These are phyloP conservation scores for Suhomyces kilbournensis DNA, from an alignment of 805 yeast genomes.

Conservation along the genomic window DNA sequence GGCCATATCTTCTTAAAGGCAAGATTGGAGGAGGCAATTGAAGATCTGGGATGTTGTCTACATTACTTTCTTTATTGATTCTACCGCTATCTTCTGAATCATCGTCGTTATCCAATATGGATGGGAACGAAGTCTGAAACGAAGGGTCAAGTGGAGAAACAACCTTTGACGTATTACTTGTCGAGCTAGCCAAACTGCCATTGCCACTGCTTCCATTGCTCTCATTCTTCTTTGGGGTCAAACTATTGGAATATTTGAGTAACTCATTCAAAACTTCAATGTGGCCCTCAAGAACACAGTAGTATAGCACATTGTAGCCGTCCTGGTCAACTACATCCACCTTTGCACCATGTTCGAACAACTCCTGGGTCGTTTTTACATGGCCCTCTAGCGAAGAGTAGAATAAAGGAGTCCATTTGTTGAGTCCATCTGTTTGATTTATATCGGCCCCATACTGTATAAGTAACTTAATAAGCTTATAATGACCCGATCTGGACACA, in stretches of 20 bases:
- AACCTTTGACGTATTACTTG: background rate
- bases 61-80: constrained; percentile 28
- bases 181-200: background rate
- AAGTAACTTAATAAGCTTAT: constrained; percentile 62
- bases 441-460: constrained; percentile 70
- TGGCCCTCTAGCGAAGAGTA: constrained; percentile 89
- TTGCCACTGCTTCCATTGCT: background rate
- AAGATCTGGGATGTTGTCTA: constrained; percentile 84
- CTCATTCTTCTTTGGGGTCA: background rate
- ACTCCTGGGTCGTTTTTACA: constrained; percentile 60
- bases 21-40: constrained; percentile 94
- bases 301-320: constrained; percentile 75
- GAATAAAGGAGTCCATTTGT: constrained; percentile 91
- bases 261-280: constrained; percentile 74
- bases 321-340: constrained; percentile 70
- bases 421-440: constrained; percentile 76
- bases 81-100: constrained; percentile 41
- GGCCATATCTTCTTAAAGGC: constrained; percentile 92
- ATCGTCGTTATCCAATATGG: constrained; percentile 26
- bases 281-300: constrained; percentile 94
- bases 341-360: constrained; percentile 73
- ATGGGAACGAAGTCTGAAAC: constrained; percentile 9
- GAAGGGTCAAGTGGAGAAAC: background rate
- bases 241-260: constrained; percentile 35
- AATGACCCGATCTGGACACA: constrained; percentile 80